Percentiles rank a stretch among this genome's conserved stretches.
Conservation (phyloP, 441 rosid species). For the Kokia cookei region DNA sequence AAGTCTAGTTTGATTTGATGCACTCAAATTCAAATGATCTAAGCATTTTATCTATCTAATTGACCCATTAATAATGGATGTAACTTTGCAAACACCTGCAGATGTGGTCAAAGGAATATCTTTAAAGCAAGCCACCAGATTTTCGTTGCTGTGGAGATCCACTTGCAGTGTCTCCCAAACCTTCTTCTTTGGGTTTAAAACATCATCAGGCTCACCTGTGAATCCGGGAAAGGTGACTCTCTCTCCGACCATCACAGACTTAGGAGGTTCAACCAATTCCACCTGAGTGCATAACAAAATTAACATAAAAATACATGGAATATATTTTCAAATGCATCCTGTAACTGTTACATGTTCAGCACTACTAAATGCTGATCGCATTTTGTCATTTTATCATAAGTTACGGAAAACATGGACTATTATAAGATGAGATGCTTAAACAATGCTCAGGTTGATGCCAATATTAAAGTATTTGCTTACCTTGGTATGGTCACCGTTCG, state of each 20-base stretch:
- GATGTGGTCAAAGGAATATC: slow-evolving; percentile 75
- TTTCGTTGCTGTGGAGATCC: slow-evolving; percentile 48
- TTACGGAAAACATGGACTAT: too few relatives aligned
- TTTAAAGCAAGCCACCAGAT: slow-evolving; percentile 71
- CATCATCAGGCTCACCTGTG: slow-evolving; percentile 75
- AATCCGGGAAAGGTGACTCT: slow-evolving; percentile 63
- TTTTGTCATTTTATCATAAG: too few relatives aligned
- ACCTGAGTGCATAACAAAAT: too few relatives aligned
- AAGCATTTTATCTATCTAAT: slow-evolving; percentile 32
- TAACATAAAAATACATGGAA: neutral
- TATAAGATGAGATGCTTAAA: too few relatives aligned
- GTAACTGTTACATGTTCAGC: neutral
- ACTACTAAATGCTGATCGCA: neutral
- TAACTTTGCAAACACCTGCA: slow-evolving; percentile 75
- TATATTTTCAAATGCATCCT: too few relatives aligned
- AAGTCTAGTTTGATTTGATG: too few relatives aligned
- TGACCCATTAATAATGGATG: slow-evolving; percentile 53
- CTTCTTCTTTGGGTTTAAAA: slow-evolving; percentile 86
- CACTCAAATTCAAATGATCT: too few relatives aligned
- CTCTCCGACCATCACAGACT: slow-evolving; percentile 63
- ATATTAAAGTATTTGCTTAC: slow-evolving; percentile 20
- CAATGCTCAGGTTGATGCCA: too few relatives aligned
- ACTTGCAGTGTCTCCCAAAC: slow-evolving; percentile 77
- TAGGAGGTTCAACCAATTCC: slow-evolving; percentile 87
- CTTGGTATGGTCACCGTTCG: slow-evolving; percentile 65